These are phyloP conservation scores for Asterella californica DNA, from an alignment of 225 moss, liverwort and hornwort genomes.

Conservation along the genomic window DNA sequence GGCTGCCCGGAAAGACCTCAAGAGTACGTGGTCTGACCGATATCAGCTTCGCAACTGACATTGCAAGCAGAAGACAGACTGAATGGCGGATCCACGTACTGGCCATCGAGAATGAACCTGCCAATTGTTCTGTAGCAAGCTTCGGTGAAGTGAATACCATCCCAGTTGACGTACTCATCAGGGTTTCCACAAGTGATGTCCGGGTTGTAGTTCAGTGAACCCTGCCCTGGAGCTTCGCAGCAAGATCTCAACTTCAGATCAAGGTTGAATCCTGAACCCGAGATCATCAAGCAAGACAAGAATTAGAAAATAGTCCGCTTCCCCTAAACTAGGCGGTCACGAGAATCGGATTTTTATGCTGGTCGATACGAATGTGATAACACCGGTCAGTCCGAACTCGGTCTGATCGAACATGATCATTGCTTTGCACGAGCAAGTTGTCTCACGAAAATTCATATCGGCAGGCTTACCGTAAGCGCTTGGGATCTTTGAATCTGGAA, in stretches of 20 bases:
- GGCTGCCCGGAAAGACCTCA: neutral
- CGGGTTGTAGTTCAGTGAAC: conserved; percentile 39
- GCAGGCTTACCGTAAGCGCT: conserved; percentile 23
- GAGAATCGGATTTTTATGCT: neutral
- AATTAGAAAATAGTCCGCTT: no score
- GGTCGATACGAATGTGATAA: neutral
- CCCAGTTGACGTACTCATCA: conserved; percentile 45
- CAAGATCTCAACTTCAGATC: conserved; percentile 24
- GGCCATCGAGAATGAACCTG: conserved; percentile 48
- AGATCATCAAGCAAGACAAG: neutral
- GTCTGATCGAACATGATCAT: no score
- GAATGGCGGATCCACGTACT: conserved; percentile 45
- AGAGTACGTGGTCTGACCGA: conserved; percentile 22
- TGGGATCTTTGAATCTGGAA: conserved; percentile 27
- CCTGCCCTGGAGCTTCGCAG: conserved; percentile 45
- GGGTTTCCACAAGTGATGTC: conserved; percentile 14
- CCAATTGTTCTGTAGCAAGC: conserved; percentile 47
- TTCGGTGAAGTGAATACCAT: conserved; percentile 59
- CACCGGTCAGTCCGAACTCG: no score
- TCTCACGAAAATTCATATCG: neutral
- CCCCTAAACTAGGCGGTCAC: neutral
- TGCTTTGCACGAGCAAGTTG: neutral
- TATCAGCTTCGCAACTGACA: conserved; percentile 40
- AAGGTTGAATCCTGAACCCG: conserved; percentile 23
- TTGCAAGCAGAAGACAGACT: conserved; percentile 48